A percentile compares a stretch with the other conserved stretches of the same genome.
Conservation (phyloP, 441 rosid species). For the Erysimum cheiri region DNA sequence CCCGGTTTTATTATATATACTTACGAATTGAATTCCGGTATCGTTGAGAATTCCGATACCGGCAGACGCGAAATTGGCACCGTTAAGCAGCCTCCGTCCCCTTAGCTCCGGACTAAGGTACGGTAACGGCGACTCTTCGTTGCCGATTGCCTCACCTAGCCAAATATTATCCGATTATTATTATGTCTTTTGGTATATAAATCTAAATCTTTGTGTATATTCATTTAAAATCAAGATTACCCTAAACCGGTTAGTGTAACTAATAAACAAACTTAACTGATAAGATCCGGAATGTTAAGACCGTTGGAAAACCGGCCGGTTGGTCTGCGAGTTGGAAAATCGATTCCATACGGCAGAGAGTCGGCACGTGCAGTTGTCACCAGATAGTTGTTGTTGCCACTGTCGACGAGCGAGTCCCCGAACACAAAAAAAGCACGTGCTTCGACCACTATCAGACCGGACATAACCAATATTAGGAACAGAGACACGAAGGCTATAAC, state of each 20-base stretch:
- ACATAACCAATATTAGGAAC: constrained; percentile 34
- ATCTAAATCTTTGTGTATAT: not conserved
- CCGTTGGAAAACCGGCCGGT: constrained; percentile 60
- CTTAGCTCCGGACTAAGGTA: constrained; percentile 48
- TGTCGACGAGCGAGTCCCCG: constrained; percentile 74
- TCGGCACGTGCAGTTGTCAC: constrained; percentile 72
- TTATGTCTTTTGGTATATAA: not conserved
- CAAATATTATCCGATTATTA: constrained; percentile 11
- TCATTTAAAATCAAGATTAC: not conserved
- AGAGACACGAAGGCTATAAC: constrained; percentile 16
- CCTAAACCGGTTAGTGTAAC: not conserved
- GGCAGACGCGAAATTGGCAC: constrained; percentile 59
- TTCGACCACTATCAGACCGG: constrained; percentile 37
- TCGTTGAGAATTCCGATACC: constrained; percentile 60
- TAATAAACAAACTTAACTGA: constrained; percentile 44
- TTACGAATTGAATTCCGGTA: constrained; percentile 57
- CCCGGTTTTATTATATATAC: constrained; percentile 23
- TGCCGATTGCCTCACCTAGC: constrained; percentile 44
- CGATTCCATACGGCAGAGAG: constrained; percentile 50
- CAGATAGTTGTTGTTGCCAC: constrained; percentile 71
- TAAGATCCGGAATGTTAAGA: constrained; percentile 53
- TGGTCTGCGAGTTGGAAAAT: constrained; percentile 47
- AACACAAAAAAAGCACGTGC: constrained; percentile 69
- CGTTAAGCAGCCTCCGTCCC: constrained; percentile 49
- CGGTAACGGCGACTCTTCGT: constrained; percentile 48